phyloP scores from a whole-genome alignment of 2,329 filamentous ascomycete genomes.

The Talaromyces pinophilus region DNA sequence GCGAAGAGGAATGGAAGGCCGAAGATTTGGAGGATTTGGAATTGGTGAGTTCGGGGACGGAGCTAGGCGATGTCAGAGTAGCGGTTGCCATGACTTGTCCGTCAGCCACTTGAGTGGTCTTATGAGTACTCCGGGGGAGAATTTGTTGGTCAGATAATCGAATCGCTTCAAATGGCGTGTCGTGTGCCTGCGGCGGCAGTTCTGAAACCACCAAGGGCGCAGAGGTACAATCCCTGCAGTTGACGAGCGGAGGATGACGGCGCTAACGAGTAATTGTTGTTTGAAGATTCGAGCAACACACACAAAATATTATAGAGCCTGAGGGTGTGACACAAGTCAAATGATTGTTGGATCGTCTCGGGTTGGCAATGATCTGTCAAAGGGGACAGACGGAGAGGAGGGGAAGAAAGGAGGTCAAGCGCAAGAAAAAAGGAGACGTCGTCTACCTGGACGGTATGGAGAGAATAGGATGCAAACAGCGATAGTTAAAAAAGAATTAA shows the following conservation, averaged over 20 bases:
- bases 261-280: slow-evolving; percentile 7
- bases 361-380: not conserved
- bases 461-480: slow-evolving; percentile 20
- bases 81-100: slow-evolving; percentile 18
- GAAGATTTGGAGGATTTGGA: slow-evolving; percentile 92
- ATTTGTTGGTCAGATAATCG: not conserved
- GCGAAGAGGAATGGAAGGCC: slow-evolving; percentile 80
- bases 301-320: not conserved
- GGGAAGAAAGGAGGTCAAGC: slow-evolving; percentile 23
- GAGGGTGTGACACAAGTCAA: not conserved
- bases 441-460: slow-evolving; percentile 21
- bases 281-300: not conserved
- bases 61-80: slow-evolving; percentile 54
- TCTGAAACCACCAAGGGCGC: not conserved
- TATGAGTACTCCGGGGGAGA: not conserved
- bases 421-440: slow-evolving; percentile 24
- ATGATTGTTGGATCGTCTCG: not conserved
- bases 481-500: slow-evolving; percentile 13
- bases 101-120: not conserved
- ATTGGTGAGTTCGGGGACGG: slow-evolving; percentile 74
- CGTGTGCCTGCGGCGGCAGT: slow-evolving; percentile 6
- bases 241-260: not conserved
- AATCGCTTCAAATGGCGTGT: not conserved
- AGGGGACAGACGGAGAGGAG: slow-evolving; percentile 24
- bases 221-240: not conserved